A percentile compares a stretch with the other conserved stretches of the same genome.
These are phyloP conservation scores for Aspergillus proliferans DNA, from an alignment of 2,329 filamentous ascomycete genomes.

Conservation along the genomic window DNA sequence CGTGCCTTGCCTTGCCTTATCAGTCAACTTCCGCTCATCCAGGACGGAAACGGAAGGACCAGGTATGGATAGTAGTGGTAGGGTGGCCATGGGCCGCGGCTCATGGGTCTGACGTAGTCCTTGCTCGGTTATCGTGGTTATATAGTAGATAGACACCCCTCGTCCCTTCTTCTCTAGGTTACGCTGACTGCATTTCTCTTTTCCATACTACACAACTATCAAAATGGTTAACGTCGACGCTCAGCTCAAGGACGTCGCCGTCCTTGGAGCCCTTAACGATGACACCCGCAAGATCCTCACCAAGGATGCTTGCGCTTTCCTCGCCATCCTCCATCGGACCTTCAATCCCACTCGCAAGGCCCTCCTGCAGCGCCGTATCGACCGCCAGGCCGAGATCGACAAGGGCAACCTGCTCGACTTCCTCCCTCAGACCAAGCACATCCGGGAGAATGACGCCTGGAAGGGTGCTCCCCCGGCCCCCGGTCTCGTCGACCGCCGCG, in stretches of 20 bases:
- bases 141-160: constrained; percentile 2
- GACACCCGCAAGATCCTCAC: constrained; percentile 85
- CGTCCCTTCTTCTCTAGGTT: not conserved
- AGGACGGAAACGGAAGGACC: not conserved
- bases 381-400: constrained; percentile 89
- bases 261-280: constrained; percentile 73
- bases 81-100: constrained; percentile 17
- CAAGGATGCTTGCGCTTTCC: constrained; percentile 82
- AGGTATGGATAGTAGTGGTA: not conserved
- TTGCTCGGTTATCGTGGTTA: constrained; percentile 2
- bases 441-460: constrained; percentile 92
- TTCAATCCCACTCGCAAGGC: constrained; percentile 87
- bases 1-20: constrained; percentile 2
- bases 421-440: constrained; percentile 88
- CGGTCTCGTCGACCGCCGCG: constrained; percentile 83
- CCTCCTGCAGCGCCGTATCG: constrained; percentile 76
- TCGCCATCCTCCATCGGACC: constrained; percentile 87
- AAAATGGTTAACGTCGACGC: constrained; percentile 65
- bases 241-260: constrained; percentile 80
- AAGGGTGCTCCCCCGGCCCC: constrained; percentile 86
- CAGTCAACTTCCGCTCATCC: constrained; percentile 13
- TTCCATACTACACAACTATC: constrained; percentile 3
- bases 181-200: not conserved
- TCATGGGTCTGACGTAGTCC: constrained; percentile 15
- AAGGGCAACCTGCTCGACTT: constrained; percentile 85